Evolutionary conservation across 2,329 filamentous ascomycete species (phyloP).

Genomic region (Stylonectria norvegica): DNA sequence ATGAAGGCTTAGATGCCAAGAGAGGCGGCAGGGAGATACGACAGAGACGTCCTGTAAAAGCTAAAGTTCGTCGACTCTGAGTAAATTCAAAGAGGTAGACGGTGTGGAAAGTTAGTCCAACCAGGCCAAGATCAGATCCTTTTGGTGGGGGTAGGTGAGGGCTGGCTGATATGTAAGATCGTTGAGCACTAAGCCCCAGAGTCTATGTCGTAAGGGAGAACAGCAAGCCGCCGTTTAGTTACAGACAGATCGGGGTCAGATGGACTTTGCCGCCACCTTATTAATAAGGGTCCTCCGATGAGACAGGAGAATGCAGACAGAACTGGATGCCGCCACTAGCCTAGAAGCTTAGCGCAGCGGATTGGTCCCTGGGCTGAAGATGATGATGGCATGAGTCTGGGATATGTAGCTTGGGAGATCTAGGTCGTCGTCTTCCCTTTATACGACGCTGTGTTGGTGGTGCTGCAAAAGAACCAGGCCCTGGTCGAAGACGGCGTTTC

Average conservation of each 20-base stretch:
- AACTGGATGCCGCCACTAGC: conserved; percentile 1
- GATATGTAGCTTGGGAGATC: too few species aligned
- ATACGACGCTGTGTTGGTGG: too few species aligned
- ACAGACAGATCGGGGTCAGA: neutral
- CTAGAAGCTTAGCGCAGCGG: neutral
- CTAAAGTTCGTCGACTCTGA: too few species aligned
- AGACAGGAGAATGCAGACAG: neutral
- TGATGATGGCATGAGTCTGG: conserved; percentile 2
- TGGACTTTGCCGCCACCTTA: neutral
- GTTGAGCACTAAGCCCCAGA: conserved; percentile 1
- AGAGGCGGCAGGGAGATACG: too few species aligned
- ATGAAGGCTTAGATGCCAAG: too few species aligned
- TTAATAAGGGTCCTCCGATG: neutral
- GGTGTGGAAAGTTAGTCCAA: too few species aligned
- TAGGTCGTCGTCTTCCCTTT: too few species aligned
- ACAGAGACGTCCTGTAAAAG: too few species aligned
- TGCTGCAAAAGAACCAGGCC: too few species aligned
- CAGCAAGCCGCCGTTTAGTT: too few species aligned
- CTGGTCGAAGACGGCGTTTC: too few species aligned
- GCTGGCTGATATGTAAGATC: neutral
- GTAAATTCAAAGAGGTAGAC: too few species aligned
- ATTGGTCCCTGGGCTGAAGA: neutral
- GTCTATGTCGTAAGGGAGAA: conserved; percentile 10
- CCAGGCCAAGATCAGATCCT: neutral
- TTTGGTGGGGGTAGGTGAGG: neutral